phyloP scores from a whole-genome alignment of 495 filamentous ascomycete species.

The Aspergillus bertholletiae region DNA sequence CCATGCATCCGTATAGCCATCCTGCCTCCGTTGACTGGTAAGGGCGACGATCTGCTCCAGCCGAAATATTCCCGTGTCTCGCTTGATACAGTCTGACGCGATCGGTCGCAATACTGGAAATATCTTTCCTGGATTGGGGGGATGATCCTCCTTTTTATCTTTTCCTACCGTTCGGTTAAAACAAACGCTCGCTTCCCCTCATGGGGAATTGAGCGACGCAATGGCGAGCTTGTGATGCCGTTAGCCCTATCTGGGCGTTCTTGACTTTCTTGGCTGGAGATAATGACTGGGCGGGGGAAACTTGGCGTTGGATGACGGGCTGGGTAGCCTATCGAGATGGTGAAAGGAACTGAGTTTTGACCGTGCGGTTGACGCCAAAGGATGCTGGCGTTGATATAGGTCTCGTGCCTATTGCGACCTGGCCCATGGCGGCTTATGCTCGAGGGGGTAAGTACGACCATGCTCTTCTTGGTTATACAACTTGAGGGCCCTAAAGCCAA shows the following conservation, averaged over 20 bases:
- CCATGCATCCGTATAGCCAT: background rate
- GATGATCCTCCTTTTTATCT: background rate
- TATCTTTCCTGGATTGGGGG: background rate
- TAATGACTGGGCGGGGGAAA: background rate
- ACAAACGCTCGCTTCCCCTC: background rate
- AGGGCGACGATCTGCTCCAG: background rate
- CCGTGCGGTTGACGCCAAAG: too few relatives aligned
- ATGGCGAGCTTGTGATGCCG: background rate
- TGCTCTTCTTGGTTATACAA: background rate
- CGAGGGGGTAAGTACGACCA: background rate
- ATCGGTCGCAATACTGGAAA: background rate
- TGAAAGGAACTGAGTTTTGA: too few relatives aligned
- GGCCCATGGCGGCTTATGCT: background rate
- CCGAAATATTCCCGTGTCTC: background rate
- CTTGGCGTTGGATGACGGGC: background rate
- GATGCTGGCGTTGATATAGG: too few relatives aligned
- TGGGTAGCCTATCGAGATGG: background rate
- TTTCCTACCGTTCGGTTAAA: background rate
- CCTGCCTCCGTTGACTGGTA: background rate
- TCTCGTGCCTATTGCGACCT: background rate
- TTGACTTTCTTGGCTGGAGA: conserved; percentile 5
- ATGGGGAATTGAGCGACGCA: background rate
- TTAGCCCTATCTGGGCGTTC: conserved; percentile 4
- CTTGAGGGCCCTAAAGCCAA: background rate
- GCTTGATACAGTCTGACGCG: background rate